A percentile compares a stretch with the other conserved stretches of the same genome.
Evolutionary conservation across 495 filamentous ascomycete genomes (phyloP).

Genomic region (Apodospora peruviana): DNA sequence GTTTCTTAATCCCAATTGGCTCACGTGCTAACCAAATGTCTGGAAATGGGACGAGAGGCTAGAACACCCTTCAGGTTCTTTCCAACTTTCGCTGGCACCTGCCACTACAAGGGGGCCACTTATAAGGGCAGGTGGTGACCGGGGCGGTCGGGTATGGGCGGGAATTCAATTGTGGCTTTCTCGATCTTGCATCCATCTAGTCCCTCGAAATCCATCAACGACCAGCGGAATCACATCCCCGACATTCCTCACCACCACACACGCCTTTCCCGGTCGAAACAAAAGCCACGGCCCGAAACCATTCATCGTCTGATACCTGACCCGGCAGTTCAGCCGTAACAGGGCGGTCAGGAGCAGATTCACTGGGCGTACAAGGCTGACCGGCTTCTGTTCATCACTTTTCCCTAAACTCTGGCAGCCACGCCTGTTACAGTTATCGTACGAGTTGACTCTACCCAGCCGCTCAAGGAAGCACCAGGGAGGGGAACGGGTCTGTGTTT

Average conservation of each 20-base stretch:
- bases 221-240: too few relatives aligned
- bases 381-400: not conserved
- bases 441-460: conserved; percentile 7
- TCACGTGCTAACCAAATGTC: not conserved
- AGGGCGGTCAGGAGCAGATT: too few relatives aligned
- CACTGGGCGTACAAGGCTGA: too few relatives aligned
- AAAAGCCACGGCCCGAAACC: too few relatives aligned
- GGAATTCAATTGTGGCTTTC: not conserved
- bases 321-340: too few relatives aligned
- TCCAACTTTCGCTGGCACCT: not conserved
- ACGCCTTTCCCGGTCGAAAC: too few relatives aligned
- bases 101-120: not conserved
- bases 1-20: not conserved
- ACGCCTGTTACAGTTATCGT: conserved; percentile 19
- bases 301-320: too few relatives aligned
- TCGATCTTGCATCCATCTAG: too few relatives aligned
- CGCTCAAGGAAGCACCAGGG: not conserved
- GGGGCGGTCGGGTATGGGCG: not conserved
- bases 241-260: too few relatives aligned
- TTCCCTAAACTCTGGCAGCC: not conserved
- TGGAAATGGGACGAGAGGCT: not conserved
- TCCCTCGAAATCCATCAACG: too few relatives aligned
- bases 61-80: too few relatives aligned
- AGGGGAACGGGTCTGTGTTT: not conserved
- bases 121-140: not conserved